Conservation (phyloP, 495 filamentous ascomycete genomes). For the Bryoglossum gracile region DNA sequence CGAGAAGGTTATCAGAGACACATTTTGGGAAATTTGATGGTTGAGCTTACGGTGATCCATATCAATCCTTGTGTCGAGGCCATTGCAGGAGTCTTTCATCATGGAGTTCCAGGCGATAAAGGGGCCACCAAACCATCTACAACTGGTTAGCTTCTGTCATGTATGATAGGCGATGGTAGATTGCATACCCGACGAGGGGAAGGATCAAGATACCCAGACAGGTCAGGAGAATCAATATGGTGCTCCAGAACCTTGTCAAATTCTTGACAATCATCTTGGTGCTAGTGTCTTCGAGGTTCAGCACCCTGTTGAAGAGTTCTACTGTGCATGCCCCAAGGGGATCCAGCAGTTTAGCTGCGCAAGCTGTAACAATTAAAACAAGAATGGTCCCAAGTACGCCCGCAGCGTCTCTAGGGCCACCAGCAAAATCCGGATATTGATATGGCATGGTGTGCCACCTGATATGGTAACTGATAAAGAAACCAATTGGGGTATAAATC, state of each 20-base stretch:
- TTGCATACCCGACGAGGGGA: constrained; percentile 2
- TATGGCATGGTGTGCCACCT: too few species aligned
- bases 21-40: not conserved
- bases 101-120: constrained; percentile 12
- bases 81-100: constrained; percentile 11
- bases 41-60: constrained; percentile 1
- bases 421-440: too few species aligned
- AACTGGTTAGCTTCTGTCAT: not conserved
- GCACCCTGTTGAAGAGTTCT: not conserved
- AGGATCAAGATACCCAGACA: not conserved
- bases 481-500: too few species aligned
- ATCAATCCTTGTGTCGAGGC: not conserved
- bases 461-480: too few species aligned
- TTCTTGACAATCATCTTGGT: not conserved
- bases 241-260: not conserved
- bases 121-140: constrained; percentile 5
- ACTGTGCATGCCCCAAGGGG: not conserved
- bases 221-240: not conserved
- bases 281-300: not conserved
- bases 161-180: not conserved
- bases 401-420: too few species aligned
- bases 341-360: not conserved
- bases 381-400: too few species aligned
- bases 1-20: too few species aligned
- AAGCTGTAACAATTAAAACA: too few species aligned